phyloP scores from a whole-genome alignment of 208 protist species.

The Crithidia thermophila region DNA sequence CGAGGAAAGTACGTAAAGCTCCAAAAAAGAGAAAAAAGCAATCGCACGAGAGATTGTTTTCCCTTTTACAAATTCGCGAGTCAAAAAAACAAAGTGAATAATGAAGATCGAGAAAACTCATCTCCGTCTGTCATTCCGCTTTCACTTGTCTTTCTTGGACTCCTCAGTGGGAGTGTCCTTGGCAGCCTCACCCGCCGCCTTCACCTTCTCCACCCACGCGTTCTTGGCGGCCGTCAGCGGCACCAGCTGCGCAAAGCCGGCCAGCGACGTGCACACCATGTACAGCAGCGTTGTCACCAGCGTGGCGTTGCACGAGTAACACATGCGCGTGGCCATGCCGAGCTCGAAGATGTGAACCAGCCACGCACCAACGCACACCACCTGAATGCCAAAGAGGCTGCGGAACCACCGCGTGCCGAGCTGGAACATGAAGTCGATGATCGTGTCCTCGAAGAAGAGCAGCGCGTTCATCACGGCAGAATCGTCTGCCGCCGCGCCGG shows the following conservation, averaged over 20 bases:
- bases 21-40: too few relatives aligned
- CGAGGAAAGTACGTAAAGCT: too few relatives aligned
- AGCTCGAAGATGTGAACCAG: slow-evolving; percentile 58
- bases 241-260: slow-evolving; percentile 58
- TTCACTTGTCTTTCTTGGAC: slow-evolving; percentile 20
- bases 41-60: too few relatives aligned
- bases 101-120: too few relatives aligned
- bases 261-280: slow-evolving; percentile 40
- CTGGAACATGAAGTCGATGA: slow-evolving; percentile 47
- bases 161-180: neutral
- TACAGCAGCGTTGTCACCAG: slow-evolving; percentile 30
- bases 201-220: slow-evolving; percentile 33
- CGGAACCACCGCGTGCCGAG: slow-evolving; percentile 35
- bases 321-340: slow-evolving; percentile 54
- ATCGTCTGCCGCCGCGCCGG: neutral
- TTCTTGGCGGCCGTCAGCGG: slow-evolving; percentile 38
- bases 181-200: neutral
- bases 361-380: slow-evolving; percentile 46
- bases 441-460: slow-evolving; percentile 45
- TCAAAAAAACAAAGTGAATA: too few relatives aligned
- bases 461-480: neutral
- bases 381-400: slow-evolving; percentile 39
- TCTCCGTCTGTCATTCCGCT: too few relatives aligned
- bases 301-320: slow-evolving; percentile 41
- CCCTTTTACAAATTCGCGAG: too few relatives aligned